Base-by-base conservation (phyloP, 306 rosid genomes). In the Oemleria cerasiformis region DNA sequence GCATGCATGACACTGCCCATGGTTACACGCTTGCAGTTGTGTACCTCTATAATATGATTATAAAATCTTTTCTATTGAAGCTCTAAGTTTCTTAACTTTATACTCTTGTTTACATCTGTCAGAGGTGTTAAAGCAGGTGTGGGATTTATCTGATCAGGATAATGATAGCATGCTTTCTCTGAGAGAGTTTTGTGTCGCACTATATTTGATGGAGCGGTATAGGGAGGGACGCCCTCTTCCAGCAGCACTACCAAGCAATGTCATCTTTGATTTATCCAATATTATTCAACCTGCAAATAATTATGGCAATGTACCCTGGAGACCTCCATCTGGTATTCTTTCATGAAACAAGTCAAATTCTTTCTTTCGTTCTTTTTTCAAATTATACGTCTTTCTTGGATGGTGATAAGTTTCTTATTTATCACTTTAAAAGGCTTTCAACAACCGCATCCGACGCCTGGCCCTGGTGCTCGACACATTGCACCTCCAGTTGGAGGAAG, bases 81-180 rank as follows among this genome's bases (percentile, higher is more conserved):
- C 63, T 54, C 17, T 79, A 41, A 57, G 55, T 75, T 59, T 78
- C 83, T 79, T 82, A 74, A 77, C 72, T 36, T 66, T 64, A 68
- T 75, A 56, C 57, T 40, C 38, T 51, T 79, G 75, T 90, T 78
- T 84, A 65, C 78, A 73, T 83, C 80, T 85, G 79, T 51, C 96
- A 95, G 99, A 92, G 90, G 84, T 95, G 77, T 86, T 95, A 77
- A 86, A 79, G 97, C 97, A 92, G 90, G 96, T 95, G 66, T 95
- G 99, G 99, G 99, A 95, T 82, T 82, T 95, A 81, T 90, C 99
- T 1, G 99, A 95, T 84, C 97, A 92, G 77, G 99, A 95, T 88
- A 92, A 90, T 65, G 99, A 95, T 85, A 88, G 99, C 88, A 92
- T 85, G 96, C 96, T 95, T 82, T 95, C 99, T 81, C 89, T 86